Evolutionary conservation across 2,329 filamentous ascomycete species (phyloP), one percentile per base, ranked within the genome.

Genomic region (Paramyrothecium sp.): DNA sequence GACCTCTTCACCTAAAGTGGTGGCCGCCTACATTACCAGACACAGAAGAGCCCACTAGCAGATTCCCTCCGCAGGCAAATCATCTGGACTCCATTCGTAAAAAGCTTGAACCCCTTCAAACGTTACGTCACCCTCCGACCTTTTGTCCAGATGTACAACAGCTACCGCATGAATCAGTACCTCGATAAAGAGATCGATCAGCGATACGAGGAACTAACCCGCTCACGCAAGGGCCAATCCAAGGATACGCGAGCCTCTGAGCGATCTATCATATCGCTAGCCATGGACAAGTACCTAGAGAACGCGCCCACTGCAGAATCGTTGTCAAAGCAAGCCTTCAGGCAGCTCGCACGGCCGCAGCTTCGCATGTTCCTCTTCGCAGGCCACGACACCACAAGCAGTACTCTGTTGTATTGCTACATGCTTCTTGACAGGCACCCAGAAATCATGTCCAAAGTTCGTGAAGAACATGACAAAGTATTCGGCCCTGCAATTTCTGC

Each of bases 321-420:
- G 13, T n/a, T 51, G 21, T 51, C 49, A 3, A 51, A 51, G 23
- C 3, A 51, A 21, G 49, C 49, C 17, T 51, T 51, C 49, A 51
- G 26, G 19, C 20, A 33, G 10, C 23, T 51, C 17, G 49, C 49
- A 19, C 22, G 23, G 23, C 49, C 49, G 23, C 49, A 51, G n/a
- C 49, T 51, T 26, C 49, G 49, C 13, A 51, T 51, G 49, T 51
- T 51, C n/a, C 23, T 51, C 21, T 51, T 51, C 19, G 49, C 49
- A 26, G 49, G 49, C 21, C 49, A 51, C 19, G 49, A 51, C n/a
- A 51, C 49, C 12, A 51, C 49, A 4, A 51, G 49, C n/a, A 51
- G 49, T 33, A 51, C 49, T 30, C 49, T 51, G 23, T 33, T 51
- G 23, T 51, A 51, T 23, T 51, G 49, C 23, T 51, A 51, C 19